Percentiles rank a stretch among this genome's conserved stretches.
Conservation (phyloP, 2,329 filamentous ascomycete genomes). For the Aurifilum marmelostoma region DNA sequence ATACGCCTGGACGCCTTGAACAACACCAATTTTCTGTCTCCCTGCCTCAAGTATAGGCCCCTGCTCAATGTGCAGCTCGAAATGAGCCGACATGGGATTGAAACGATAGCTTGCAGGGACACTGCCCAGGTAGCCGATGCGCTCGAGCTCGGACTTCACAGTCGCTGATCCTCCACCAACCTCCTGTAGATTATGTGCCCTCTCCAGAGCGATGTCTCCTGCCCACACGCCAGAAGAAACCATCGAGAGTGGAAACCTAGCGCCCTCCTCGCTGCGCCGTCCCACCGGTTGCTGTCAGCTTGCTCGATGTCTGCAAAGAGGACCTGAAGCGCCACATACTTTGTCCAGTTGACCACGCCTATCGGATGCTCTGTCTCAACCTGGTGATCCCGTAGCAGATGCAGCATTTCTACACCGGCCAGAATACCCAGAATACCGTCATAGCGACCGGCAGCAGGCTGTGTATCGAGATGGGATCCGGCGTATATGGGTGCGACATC, state of each 20-base stretch:
- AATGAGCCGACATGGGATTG: conserved; percentile 74
- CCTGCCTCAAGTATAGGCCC: conserved; percentile 72
- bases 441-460: conserved; percentile 68
- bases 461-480: conserved; percentile 71
- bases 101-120: conserved; percentile 58
- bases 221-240: conserved; percentile 78
- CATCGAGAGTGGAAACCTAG: conserved; percentile 77
- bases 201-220: conserved; percentile 63
- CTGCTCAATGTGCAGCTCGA: conserved; percentile 86
- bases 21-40: conserved; percentile 67
- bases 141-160: conserved; percentile 69
- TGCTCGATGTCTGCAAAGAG: no score
- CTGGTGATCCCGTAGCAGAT: conserved; percentile 66
- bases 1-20: conserved; percentile 75
- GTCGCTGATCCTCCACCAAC: conserved; percentile 63
- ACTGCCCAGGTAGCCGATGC: conserved; percentile 71
- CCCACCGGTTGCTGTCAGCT: neutral
- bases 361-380: conserved; percentile 72
- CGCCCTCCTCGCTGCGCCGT: conserved; percentile 72
- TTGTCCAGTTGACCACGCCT: conserved; percentile 79
- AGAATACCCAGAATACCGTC: conserved; percentile 78
- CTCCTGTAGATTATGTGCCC: conserved; percentile 64
- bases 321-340: no score
- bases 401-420: conserved; percentile 74
- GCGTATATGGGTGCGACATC: conserved; percentile 67